Base-by-base conservation (phyloP, 768 basidiomycete species). In the Rhizopogon vesiculosus region DNA sequence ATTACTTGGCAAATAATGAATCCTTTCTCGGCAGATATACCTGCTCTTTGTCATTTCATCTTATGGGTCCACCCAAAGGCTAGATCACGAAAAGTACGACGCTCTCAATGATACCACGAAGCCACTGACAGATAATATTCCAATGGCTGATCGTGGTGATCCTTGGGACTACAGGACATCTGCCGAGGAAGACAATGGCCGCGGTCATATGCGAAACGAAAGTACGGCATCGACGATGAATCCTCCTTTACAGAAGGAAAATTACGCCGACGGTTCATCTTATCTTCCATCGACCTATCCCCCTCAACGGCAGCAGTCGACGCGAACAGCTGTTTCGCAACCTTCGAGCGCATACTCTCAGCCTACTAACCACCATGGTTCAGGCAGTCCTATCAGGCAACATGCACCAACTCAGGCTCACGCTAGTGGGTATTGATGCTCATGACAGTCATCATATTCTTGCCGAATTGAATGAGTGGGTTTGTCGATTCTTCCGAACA, bases 61-160 rank as follows among this genome's bases (percentile, higher is more conserved):
- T 2, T 97, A 93, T 69, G 81, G 86, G 28, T 71, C 75, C 16
- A 78, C 81, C 12, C 93, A 96, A 69, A 84, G 83, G 31, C 76
- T 75, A n/a, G 92, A 93, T 63, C 91, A 93, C 66, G 81, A 81
- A 59, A 85, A 87, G 63, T 94, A 91, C 64, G 85, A 88, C 64
- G 81, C 83, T 25, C 76, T 91, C 55, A 84, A 85, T 66, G 85
- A 86, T 60, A 70, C 82, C 3, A 74, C 76, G 12, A 75, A 76
- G 59, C 77, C 79, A 46, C 67, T 83, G 55, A 79, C 76, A 33
- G 72, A 73, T 60, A 84, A 87, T 60, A 85, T 87, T 35, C 83
- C 84, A 9, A 78, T 91, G 74, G 78, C 76, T 58, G 76, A 80
- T 59, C 84, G 86, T 53, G 75, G 73, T 59, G 85, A 86, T 63